Base-by-base conservation (phyloP, 495 filamentous ascomycete genomes). In the Penicillium arizonense region DNA sequence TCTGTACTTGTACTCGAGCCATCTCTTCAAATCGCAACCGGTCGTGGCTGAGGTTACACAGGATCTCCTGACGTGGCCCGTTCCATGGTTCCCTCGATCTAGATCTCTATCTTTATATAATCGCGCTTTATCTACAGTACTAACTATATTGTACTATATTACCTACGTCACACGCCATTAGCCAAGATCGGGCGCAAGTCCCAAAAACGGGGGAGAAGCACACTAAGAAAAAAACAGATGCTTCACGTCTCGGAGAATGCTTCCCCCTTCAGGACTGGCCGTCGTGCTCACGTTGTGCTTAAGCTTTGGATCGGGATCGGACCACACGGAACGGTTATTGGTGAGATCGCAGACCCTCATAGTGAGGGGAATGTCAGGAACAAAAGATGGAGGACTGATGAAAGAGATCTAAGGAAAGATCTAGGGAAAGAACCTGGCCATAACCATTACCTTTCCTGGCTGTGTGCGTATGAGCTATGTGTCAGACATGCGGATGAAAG, bases 291-390 rank as follows among this genome's bases (percentile, higher is more conserved):
- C 42, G 58, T 56, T 51, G 34, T 39, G 50, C 49, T 50, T 59
- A 65, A 65, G 59, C 62, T 65, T 64, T 56, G 44, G 62, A 65
- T 65, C 62, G 59, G 59, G 62, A 62, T 65, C 62, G 59, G 51
- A 55, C 51, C 47, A 60, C 56, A 14, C 47, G 56, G 45, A 47
- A 56, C 49, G 49, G 52, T 43, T 52, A 64, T 58, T 59, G 59
- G 56, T 14, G 47, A 59, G 59, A 65, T 62, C 59, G 55, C 26
- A 32, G 13, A 28, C 44, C 34, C 33, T 26, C 7, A 38, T 24
- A 23, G 23, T 14, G n/a, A 13, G 23, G 21, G 21, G 6, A 12
- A 26, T 32, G 43, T 18, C 43, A 45, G 26, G 43, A 45, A 44
- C 41, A 44, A 24, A 35, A 44, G 16, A 4, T 18, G 8, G 28